Evolutionary conservation across 1,139 yeast species (phyloP), one percentile per base, ranked within the genome.

Genomic region (Kodamaea ohmeri): DNA sequence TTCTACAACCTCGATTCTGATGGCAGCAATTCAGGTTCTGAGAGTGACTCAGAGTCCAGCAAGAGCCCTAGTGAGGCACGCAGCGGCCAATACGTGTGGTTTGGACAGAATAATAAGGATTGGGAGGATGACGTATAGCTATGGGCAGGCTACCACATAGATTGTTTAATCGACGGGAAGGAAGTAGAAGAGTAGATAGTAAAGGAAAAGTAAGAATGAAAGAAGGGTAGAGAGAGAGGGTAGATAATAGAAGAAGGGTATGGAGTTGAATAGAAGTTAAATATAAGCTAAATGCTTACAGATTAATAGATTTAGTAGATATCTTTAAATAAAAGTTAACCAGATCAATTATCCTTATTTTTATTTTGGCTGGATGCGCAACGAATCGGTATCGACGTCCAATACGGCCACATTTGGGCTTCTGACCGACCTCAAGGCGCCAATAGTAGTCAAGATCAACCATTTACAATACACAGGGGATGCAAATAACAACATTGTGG

Each of bases 351-450:
- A n/a, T n/a, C n/a, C n/a, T n/a, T n/a, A n/a, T n/a, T n/a, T n/a
- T n/a, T n/a, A n/a, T n/a, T n/a, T n/a, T n/a, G n/a, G n/a, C n/a
- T n/a, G n/a, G 36, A 24, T 24, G 25, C 26, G 36, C 3, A 34
- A 34, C 20, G 36, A 34, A 24, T 34, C 36, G 19, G 32, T 32
- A 16, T 32, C 38, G 29, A 47, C 38, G 17, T 42, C 46, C 8
- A 47, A 43, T 21, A 46, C 49, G 26, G 71, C 77, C 30, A 77
- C 89, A 1, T 87, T 86, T 59, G 88, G 88, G 37, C 71, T 83
- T 7, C 83, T 95, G 2, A 80, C 82, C 48, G 95, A 88, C 53
- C 60, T 89, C 17, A 67, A 73, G 21, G 59, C 73, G 2, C 87
- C 87, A 0, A 53, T 70, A 12, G 46, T 54, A 7, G 50, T 70